Evolutionary conservation across 2,329 filamentous ascomycete species (phyloP).

Genomic region (Tolypocladium pustulatum): DNA sequence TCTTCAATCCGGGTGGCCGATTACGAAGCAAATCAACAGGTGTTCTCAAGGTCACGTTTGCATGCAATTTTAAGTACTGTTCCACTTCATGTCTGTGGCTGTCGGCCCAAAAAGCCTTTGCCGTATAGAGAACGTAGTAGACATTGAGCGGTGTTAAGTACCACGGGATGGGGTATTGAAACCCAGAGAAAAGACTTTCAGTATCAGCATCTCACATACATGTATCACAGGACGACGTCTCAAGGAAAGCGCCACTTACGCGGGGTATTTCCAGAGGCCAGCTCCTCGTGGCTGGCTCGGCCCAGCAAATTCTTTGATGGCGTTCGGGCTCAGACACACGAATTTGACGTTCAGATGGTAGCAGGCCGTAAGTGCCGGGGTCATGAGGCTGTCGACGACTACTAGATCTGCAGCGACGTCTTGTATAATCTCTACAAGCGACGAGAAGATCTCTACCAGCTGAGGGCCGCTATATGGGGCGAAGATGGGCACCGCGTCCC

Average conservation of each 20-base stretch:
- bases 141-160: conserved; percentile 30
- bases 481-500: conserved; percentile 16
- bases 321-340: conserved; percentile 32
- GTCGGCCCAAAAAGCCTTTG: conserved; percentile 9
- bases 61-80: conserved; percentile 4
- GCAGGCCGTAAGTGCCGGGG: conserved; percentile 31
- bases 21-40: conserved; percentile 11
- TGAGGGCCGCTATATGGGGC: conserved; percentile 17
- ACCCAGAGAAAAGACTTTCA: conserved; percentile 30
- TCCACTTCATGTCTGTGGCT: conserved; percentile 6
- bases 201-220: not conserved
- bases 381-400: conserved; percentile 31
- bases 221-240: not conserved
- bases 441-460: conserved; percentile 28
- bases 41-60: conserved; percentile 9
- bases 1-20: conserved; percentile 6
- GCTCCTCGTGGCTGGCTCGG: conserved; percentile 25
- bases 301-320: conserved; percentile 28
- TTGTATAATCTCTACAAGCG: conserved; percentile 25
- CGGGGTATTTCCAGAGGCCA: conserved; percentile 25
- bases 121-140: conserved; percentile 20
- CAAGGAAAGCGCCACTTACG: conserved; percentile 15
- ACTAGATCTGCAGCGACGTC: conserved; percentile 26
- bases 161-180: conserved; percentile 34
- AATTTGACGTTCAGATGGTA: conserved; percentile 21